These are phyloP conservation scores for Aureobasidium uvarum DNA, from an alignment of 2,329 filamentous ascomycete species.

Conservation along the genomic window DNA sequence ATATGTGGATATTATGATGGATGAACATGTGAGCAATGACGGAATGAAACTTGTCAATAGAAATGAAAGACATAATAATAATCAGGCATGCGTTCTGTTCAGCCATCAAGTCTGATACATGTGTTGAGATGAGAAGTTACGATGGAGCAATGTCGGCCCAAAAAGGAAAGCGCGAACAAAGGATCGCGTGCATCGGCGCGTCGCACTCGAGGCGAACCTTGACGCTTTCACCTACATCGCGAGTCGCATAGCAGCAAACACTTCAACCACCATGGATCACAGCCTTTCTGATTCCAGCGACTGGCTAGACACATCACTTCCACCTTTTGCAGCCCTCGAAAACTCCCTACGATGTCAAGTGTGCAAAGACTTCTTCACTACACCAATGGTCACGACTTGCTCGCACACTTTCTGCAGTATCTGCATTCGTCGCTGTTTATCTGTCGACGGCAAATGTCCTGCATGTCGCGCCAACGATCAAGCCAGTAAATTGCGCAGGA, in stretches of 20 bases:
- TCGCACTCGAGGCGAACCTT: constrained; percentile 35
- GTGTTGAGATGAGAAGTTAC: neutral
- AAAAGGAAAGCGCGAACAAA: constrained; percentile 11
- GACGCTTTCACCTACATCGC: constrained; percentile 1
- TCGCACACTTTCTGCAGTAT: constrained; percentile 95
- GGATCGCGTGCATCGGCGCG: constrained; percentile 13
- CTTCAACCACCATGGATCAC: constrained; percentile 15
- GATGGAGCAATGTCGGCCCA: constrained; percentile 6
- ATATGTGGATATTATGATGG: neutral
- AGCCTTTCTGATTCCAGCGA: constrained; percentile 73
- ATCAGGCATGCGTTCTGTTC: neutral
- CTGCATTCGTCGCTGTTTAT: constrained; percentile 85
- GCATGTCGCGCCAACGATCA: constrained; percentile 77
- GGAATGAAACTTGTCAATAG: neutral
- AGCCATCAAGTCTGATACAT: neutral
- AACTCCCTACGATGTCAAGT: constrained; percentile 89
- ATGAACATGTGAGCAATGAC: neutral
- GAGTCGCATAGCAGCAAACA: neutral
- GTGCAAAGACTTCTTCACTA: constrained; percentile 96
- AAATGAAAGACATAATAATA: neutral
- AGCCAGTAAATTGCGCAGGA: constrained; percentile 78
- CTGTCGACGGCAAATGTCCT: constrained; percentile 81
- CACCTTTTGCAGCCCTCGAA: constrained; percentile 69
- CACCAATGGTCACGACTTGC: constrained; percentile 92
- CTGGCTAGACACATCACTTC: constrained; percentile 71